Conservation (phyloP, 768 basidiomycete genomes). For the Tulasnella sp. region DNA sequence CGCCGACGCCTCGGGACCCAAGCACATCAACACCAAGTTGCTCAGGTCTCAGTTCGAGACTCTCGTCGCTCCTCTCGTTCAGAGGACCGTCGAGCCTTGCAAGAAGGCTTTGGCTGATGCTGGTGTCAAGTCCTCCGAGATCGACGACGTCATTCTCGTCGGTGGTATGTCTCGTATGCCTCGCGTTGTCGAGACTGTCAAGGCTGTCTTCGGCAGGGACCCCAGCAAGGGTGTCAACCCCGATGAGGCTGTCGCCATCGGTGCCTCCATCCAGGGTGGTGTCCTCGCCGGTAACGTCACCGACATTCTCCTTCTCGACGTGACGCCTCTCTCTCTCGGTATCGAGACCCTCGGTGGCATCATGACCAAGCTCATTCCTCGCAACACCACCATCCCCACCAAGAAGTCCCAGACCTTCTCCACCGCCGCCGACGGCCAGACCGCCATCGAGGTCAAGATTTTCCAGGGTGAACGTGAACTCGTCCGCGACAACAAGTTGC, state of each 20-base stretch:
- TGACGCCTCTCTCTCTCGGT: slow-evolving; percentile 96
- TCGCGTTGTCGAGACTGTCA: slow-evolving; percentile 90
- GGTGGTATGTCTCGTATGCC: slow-evolving; percentile 99
- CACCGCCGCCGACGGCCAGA: slow-evolving; percentile 98
- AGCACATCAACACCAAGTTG: slow-evolving; percentile 94
- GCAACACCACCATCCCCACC: slow-evolving; percentile 99
- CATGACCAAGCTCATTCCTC: slow-evolving; percentile 98
- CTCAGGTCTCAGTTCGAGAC: slow-evolving; percentile 88
- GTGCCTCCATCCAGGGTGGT: slow-evolving; percentile 97
- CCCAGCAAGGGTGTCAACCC: slow-evolving; percentile 99
- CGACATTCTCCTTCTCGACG: slow-evolving; percentile 91
- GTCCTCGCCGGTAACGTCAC: slow-evolving; percentile 96
- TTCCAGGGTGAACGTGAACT: slow-evolving; percentile 99
- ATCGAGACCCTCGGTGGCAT: slow-evolving; percentile 56
- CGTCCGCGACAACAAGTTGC: slow-evolving; percentile 96
- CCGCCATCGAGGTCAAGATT: slow-evolving; percentile 99
- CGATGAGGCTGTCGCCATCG: slow-evolving; percentile 98
- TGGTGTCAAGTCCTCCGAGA: slow-evolving; percentile 87
- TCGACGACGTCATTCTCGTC: slow-evolving; percentile 96
- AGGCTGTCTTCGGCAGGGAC: slow-evolving; percentile 90
- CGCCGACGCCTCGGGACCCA: slow-evolving; percentile 90
- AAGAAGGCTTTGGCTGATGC: slow-evolving; percentile 96
- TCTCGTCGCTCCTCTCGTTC: slow-evolving; percentile 78
- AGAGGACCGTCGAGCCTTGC: slow-evolving; percentile 92
- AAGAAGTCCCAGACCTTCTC: slow-evolving; percentile 99